Evolutionary conservation across 176 grass and related monocot genomes (phyloP).

Genomic region (Phyllostachys edulis): DNA sequence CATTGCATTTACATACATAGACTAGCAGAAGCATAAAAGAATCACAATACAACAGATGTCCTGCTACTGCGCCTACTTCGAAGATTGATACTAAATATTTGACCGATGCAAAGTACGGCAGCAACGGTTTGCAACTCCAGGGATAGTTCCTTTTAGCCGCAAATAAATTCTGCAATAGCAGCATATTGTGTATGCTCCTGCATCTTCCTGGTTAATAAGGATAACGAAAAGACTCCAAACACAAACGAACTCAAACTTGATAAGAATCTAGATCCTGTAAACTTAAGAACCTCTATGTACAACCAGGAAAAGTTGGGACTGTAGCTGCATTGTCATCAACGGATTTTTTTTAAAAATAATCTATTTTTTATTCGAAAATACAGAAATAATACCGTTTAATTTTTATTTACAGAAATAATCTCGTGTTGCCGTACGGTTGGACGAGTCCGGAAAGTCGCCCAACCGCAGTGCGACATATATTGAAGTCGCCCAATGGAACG

Average conservation of each 20-base stretch:
- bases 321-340: not conserved
- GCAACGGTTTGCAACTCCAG: slow-evolving; percentile 21
- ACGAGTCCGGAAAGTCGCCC: too few species aligned
- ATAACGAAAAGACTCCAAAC: slow-evolving; percentile 20
- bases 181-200: slow-evolving; percentile 26
- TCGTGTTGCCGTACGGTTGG: too few species aligned
- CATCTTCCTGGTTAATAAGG: slow-evolving; percentile 26
- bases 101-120: not conserved
- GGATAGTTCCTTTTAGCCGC: not conserved
- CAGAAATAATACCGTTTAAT: too few species aligned
- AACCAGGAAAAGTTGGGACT: not conserved
- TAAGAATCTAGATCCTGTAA: slow-evolving; percentile 1
- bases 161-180: not conserved
- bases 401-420: too few species aligned
- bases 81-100: not conserved
- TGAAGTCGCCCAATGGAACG: too few species aligned
- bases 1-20: slow-evolving; percentile 1
- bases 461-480: too few species aligned
- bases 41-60: not conserved
- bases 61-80: not conserved
- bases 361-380: too few species aligned
- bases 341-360: too few species aligned
- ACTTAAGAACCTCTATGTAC: not conserved
- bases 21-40: not conserved
- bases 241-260: too few species aligned